Evolutionary conservation across 306 rosid genomes (phyloP).

Genomic region (Cicer judaicum): DNA sequence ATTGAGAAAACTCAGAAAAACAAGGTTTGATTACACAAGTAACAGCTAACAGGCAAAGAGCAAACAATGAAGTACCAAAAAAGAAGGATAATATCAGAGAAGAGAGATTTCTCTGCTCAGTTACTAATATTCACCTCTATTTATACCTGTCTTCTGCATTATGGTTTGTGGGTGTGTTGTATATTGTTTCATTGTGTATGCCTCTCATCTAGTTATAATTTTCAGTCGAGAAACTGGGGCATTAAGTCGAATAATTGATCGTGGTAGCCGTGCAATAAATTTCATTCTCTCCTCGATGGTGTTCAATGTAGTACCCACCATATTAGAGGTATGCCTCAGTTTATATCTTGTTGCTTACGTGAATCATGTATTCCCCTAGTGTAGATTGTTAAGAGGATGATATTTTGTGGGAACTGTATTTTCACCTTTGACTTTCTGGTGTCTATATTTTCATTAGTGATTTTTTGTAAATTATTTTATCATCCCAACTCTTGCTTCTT

Average conservation of each 20-base stretch:
- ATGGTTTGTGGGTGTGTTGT: slow-evolving; percentile 24
- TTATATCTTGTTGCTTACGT: slow-evolving; percentile 38
- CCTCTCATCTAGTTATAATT: slow-evolving; percentile 42
- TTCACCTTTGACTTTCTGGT: slow-evolving; percentile 25
- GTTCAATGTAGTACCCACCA: slow-evolving; percentile 92
- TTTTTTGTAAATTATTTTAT: slow-evolving; percentile 40
- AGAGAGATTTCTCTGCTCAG: neutral
- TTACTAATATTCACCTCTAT: slow-evolving; percentile 7
- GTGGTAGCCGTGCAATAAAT: slow-evolving; percentile 97
- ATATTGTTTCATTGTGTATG: slow-evolving; percentile 25
- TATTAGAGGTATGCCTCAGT: slow-evolving; percentile 79
- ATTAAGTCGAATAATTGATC: slow-evolving; percentile 90
- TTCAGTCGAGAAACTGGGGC: slow-evolving; percentile 98
- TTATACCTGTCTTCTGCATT: slow-evolving; percentile 16
- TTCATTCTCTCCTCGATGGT: slow-evolving; percentile 96
- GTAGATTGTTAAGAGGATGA: slow-evolving; percentile 16
- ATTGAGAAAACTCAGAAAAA: slow-evolving; percentile 13
- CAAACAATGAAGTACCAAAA: neutral
- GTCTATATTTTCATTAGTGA: slow-evolving; percentile 22
- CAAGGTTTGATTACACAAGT: neutral
- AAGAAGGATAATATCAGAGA: slow-evolving; percentile 14
- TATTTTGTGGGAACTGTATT: slow-evolving; percentile 24
- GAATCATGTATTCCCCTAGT: slow-evolving; percentile 24
- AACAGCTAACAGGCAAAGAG: neutral
- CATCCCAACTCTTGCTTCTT: slow-evolving; percentile 47